Conservation (phyloP, 176 grass and related monocot genomes). For the Triticum turgidum region DNA sequence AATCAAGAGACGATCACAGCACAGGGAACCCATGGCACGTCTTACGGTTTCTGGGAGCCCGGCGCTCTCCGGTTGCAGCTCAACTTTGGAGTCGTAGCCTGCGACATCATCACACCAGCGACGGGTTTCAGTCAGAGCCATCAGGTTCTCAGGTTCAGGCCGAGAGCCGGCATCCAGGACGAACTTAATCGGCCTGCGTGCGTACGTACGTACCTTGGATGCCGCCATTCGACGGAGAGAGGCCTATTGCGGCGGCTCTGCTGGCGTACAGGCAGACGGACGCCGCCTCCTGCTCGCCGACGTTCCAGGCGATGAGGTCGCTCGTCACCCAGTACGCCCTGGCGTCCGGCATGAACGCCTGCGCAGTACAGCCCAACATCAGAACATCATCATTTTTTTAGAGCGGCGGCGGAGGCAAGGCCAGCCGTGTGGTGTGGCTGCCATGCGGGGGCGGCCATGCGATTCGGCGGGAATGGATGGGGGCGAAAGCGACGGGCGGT, state of each 20-base stretch:
- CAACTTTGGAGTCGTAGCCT: constrained; percentile 85
- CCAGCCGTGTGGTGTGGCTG: background rate
- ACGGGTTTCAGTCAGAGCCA: background rate
- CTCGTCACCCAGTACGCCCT: constrained; percentile 73
- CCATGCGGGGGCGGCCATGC: background rate
- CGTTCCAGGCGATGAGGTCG: constrained; percentile 70
- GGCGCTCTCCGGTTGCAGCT: constrained; percentile 49
- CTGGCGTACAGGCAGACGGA: constrained; percentile 71
- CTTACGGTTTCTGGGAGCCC: constrained; percentile 67
- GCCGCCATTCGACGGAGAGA: constrained; percentile 26
- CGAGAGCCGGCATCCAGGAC: background rate
- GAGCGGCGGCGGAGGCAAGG: background rate
- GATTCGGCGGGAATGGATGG: background rate
- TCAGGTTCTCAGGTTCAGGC: background rate
- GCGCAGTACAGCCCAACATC: background rate
- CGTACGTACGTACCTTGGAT: constrained; percentile 43
- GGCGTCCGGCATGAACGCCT: constrained; percentile 59
- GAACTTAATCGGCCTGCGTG: background rate
- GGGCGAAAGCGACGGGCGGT: background rate
- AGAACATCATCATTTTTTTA: background rate
- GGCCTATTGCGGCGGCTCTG: constrained; percentile 42
- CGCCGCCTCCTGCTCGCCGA: constrained; percentile 36
- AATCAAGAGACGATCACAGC: background rate
- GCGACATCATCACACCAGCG: constrained; percentile 31
- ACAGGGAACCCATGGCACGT: background rate